Conservation (phyloP, 2,329 filamentous ascomycete genomes). For the Nakataea oryzae region DNA sequence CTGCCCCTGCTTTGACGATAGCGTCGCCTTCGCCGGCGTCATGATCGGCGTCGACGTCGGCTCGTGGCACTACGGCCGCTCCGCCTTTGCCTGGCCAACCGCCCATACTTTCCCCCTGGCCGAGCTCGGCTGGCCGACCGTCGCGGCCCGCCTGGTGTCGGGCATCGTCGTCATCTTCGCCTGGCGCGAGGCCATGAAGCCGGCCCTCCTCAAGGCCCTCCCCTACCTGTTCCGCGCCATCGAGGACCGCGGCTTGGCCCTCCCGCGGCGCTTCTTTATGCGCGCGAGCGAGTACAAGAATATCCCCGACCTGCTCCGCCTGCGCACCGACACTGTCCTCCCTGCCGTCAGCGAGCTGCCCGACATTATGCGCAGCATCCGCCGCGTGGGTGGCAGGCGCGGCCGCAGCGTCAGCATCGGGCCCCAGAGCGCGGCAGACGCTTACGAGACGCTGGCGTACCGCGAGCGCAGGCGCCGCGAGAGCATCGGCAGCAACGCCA, state of each 20-base stretch:
- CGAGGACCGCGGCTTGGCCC: conserved; percentile 65
- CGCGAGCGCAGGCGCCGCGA: conserved; percentile 55
- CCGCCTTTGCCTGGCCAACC: conserved; percentile 30
- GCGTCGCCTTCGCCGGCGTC: conserved; percentile 84
- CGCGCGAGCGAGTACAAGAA: conserved; percentile 83
- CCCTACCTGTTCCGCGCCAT: conserved; percentile 83
- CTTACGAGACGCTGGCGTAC: conserved; percentile 89
- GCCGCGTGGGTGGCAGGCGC: conserved; percentile 56
- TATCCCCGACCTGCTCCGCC: conserved; percentile 61
- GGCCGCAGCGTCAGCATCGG: conserved; percentile 80
- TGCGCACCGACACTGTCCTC: conserved; percentile 72
- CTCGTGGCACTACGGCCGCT: conserved; percentile 68
- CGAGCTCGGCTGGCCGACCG: conserved; percentile 54
- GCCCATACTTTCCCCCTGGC: conserved; percentile 52
- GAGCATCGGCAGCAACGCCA: conserved; percentile 42
- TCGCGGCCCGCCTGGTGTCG: conserved; percentile 58
- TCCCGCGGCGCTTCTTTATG: conserved; percentile 86
- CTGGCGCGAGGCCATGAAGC: conserved; percentile 88
- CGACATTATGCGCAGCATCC: conserved; percentile 68
- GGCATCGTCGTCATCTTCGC: conserved; percentile 78
- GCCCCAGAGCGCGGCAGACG: conserved; percentile 91
- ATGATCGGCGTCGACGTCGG: conserved; percentile 76
- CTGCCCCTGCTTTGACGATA: conserved; percentile 95
- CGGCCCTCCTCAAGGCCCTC: conserved; percentile 62
- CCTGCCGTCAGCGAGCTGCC: conserved; percentile 84